These are phyloP conservation scores for Hyphopichia fennica DNA, from an alignment of 1,139 yeast genomes.

Conservation along the genomic window DNA sequence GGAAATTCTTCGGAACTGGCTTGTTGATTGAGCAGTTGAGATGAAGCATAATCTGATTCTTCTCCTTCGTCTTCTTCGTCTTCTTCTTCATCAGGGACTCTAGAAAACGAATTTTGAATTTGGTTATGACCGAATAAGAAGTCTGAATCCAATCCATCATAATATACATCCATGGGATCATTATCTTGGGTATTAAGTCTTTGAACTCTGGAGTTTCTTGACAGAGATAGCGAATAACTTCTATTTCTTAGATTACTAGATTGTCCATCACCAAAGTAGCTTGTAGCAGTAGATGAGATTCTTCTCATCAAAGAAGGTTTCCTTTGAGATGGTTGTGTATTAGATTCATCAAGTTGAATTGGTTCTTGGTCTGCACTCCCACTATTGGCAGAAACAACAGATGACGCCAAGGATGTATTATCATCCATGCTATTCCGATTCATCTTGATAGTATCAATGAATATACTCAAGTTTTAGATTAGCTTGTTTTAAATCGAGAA, in stretches of 20 bases:
- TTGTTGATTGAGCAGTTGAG: too few species aligned
- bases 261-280: constrained; percentile 7
- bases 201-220: neutral
- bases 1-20: constrained; percentile 11
- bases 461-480: too few species aligned
- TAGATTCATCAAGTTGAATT: constrained; percentile 5
- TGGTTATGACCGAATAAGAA: constrained; percentile 2
- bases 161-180: constrained; percentile 4
- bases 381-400: neutral
- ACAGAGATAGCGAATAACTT: neutral
- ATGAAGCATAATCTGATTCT: neutral
- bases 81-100: constrained; percentile 3
- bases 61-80: neutral
- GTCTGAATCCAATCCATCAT: constrained; percentile 1
- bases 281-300: constrained; percentile 14
- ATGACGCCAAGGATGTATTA: neutral
- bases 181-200: neutral
- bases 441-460: neutral
- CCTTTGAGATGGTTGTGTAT: neutral
- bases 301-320: constrained; percentile 10
- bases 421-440: neutral
- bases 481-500: too few species aligned
- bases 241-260: neutral
- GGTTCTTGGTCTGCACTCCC: constrained; percentile 3
- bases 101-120: constrained; percentile 5